A percentile compares a stretch with the other conserved stretches of the same genome.
phyloP scores from a whole-genome alignment of 768 basidiomycete genomes.

The Termitomyces bulborhizus region DNA sequence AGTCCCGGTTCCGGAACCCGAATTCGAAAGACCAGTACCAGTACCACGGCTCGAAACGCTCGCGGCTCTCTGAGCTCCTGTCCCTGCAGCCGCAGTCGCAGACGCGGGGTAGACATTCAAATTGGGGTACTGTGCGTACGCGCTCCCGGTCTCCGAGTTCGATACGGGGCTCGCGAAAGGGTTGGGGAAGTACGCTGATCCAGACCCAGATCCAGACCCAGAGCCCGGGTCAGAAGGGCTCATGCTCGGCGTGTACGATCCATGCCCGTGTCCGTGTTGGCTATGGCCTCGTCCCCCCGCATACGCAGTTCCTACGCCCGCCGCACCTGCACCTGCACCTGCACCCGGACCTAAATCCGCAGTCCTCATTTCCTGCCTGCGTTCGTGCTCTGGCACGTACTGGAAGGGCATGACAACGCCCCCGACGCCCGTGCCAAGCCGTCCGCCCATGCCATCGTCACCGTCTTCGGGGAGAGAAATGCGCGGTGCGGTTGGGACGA shows the following conservation, averaged over 20 bases:
- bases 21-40: background rate
- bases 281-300: background rate
- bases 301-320: background rate
- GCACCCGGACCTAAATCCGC: background rate
- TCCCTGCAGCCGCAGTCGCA: background rate
- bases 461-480: slow-evolving; percentile 9
- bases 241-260: background rate
- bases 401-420: slow-evolving; percentile 29
- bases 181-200: background rate
- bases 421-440: slow-evolving; percentile 22
- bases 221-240: background rate
- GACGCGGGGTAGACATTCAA: background rate
- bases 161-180: background rate
- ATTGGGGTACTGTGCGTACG: background rate
- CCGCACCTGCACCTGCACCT: slow-evolving; percentile 1
- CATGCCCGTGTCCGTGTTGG: background rate
- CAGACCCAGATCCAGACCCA: background rate
- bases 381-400: slow-evolving; percentile 5
- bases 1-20: background rate
- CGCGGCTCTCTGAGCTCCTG: background rate
- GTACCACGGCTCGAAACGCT: slow-evolving; percentile 1
- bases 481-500: slow-evolving; percentile 8
- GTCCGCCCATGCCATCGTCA: slow-evolving; percentile 31
- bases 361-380: background rate
- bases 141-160: slow-evolving; percentile 1